Evolutionary conservation across 2,329 filamentous ascomycete genomes (phyloP), one percentile per base, ranked within the genome.

Genomic region (Diaporthe vaccinii): DNA sequence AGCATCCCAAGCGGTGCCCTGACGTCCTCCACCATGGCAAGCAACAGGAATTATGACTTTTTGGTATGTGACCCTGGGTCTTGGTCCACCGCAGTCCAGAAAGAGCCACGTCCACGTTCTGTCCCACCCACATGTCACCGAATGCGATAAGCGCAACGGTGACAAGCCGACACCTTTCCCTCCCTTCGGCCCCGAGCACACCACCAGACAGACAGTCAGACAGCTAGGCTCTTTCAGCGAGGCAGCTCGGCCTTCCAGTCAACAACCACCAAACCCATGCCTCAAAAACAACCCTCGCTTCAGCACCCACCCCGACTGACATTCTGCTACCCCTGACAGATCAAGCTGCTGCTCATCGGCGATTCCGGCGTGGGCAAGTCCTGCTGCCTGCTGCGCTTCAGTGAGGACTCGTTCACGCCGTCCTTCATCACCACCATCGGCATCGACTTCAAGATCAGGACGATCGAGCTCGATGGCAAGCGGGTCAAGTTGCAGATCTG

Each of bases 371-470:
- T 98, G 77, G 96, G 96, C 85, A 98, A 98, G 88, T 98, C 96
- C 80, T 98, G 96, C 92, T 98, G 96, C 87, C 91, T 98, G 84
- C 89, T 98, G 83, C 95, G 96, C 81, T 98, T 98, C 89, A 98
- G 95, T 86, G 96, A 98, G 87, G 96, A 98, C 89, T 97, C 95
- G 62, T 98, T 98, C 88, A 98, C 96, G 72, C 96, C 96, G 58
- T 98, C 95, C 80, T 98, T 98, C 90, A 98, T 98, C 89, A 98
- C 96, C 78, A 99, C 97, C 78, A 99, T 99, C 86, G 97, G 97
- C 80, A 98, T 99, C 88, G 97, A 99, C 88, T 99, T 99, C 90
- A 99, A 99, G 91, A 99, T 99, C 84, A 92, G 97, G 80, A 99
- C 97, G 79, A 99, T 99, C 87, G 97, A 99, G 88, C 90, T 99